Evolutionary conservation across 2,329 filamentous ascomycete genomes (phyloP).

Genomic region (Aureobasidium uvarum): DNA sequence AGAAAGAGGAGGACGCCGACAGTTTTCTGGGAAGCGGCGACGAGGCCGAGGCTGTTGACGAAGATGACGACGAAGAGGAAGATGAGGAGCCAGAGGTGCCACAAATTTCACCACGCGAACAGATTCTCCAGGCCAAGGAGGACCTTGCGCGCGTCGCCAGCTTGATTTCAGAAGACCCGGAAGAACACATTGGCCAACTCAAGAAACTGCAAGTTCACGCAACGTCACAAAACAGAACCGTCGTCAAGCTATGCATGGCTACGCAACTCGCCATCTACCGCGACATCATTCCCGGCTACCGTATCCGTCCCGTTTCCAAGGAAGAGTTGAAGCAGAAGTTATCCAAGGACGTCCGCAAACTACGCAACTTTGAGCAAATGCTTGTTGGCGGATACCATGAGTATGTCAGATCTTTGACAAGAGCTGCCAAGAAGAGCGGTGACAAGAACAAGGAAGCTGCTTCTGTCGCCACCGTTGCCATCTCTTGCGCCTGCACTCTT

Average conservation of each 20-base stretch:
- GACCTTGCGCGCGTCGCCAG: constrained; percentile 81
- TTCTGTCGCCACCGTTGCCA: constrained; percentile 68
- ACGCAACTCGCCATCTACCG: constrained; percentile 91
- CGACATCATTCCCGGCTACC: constrained; percentile 93
- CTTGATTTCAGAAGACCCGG: constrained; percentile 84
- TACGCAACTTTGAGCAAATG: constrained; percentile 83
- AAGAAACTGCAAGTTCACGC: constrained; percentile 74
- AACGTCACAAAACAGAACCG: constrained; percentile 64
- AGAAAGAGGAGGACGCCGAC: constrained; percentile 57
- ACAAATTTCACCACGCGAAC: constrained; percentile 69
- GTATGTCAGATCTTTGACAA: constrained; percentile 75
- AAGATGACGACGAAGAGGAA: constrained; percentile 48
- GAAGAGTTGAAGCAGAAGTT: constrained; percentile 74
- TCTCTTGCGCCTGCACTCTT: constrained; percentile 80
- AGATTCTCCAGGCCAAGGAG: constrained; percentile 85
- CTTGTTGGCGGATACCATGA: constrained; percentile 80
- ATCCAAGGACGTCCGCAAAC: constrained; percentile 83
- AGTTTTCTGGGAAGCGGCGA: constrained; percentile 62
- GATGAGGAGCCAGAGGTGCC: constrained; percentile 54
- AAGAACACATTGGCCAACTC: constrained; percentile 80
- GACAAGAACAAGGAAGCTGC: constrained; percentile 35
- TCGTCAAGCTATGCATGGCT: constrained; percentile 82
- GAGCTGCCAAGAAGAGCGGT: constrained; percentile 39
- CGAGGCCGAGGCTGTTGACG: constrained; percentile 39
- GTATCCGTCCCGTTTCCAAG: constrained; percentile 79